Percentiles rank a stretch among this genome's conserved stretches.
Conservation (phyloP, 1,139 yeast genomes). For the Oligophagozyma castellii region DNA sequence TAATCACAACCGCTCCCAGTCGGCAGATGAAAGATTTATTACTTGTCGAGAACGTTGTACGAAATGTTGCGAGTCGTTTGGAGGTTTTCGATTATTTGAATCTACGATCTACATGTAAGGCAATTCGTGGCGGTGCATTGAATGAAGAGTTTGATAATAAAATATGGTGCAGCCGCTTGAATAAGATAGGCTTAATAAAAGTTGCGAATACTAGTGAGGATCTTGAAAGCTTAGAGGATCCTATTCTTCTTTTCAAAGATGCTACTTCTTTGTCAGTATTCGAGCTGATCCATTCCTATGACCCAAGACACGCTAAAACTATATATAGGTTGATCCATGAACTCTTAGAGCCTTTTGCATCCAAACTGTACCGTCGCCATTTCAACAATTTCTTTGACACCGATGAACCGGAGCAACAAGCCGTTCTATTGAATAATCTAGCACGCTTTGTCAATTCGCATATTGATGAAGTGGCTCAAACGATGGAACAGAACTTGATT, state of each 20-base stretch:
- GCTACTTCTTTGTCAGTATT: conserved; percentile 25
- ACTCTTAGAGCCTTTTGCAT: conserved; percentile 13
- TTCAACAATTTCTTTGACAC: conserved; percentile 17
- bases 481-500: conserved; percentile 13
- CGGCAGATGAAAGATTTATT: conserved; percentile 19
- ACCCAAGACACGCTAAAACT: conserved; percentile 7
- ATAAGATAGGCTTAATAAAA: conserved; percentile 29
- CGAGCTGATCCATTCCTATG: conserved; percentile 14
- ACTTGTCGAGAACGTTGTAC: conserved; percentile 16
- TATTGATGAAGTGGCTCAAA: conserved; percentile 10
- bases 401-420: conserved; percentile 19
- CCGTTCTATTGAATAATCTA: conserved; percentile 14
- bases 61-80: conserved; percentile 13
- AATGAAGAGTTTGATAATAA: conserved; percentile 23
- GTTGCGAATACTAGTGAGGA: not conserved
- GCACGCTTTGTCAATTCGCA: conserved; percentile 13
- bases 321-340: conserved; percentile 9
- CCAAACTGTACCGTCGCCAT: conserved; percentile 13
- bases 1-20: too few species aligned
- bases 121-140: conserved; percentile 26
- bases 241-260: conserved; percentile 19
- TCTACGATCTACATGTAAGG: conserved; percentile 18
- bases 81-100: conserved; percentile 23
- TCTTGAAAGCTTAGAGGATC: not conserved
- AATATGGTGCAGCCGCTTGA: conserved; percentile 41